Conservation (phyloP, 2,329 filamentous ascomycete genomes). For the Trichoderma guizhouense region DNA sequence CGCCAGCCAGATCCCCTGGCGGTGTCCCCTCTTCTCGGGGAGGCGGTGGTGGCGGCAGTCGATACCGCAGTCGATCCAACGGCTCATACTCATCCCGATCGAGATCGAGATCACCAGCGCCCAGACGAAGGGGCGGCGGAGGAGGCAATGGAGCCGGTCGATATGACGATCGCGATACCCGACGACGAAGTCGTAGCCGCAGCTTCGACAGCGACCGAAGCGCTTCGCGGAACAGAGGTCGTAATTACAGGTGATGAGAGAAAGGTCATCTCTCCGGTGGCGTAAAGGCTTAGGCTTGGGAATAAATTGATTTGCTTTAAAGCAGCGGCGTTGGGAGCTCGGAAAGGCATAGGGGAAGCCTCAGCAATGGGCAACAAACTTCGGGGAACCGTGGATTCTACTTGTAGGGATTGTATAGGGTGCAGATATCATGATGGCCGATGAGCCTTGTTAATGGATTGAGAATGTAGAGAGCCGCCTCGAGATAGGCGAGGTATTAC, state of each 20-base stretch:
- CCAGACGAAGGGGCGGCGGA: slow-evolving; percentile 29
- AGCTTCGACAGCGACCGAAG: slow-evolving; percentile 43
- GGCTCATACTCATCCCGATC: slow-evolving; percentile 48
- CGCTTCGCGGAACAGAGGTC: slow-evolving; percentile 39
- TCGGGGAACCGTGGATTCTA: not conserved
- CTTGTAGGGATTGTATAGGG: not conserved
- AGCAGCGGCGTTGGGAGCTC: slow-evolving; percentile 8
- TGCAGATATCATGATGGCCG: not conserved
- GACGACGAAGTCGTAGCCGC: slow-evolving; percentile 48
- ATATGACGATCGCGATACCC: slow-evolving; percentile 28
- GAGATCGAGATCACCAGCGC: slow-evolving; percentile 42
- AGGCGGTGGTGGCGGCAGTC: slow-evolving; percentile 25
- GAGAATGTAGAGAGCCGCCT: not conserved
- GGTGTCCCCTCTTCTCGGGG: slow-evolving; percentile 37
- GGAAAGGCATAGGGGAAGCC: not conserved
- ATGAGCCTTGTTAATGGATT: not conserved
- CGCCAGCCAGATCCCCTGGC: slow-evolving; percentile 43
- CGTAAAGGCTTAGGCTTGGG: not conserved
- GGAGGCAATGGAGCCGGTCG: slow-evolving; percentile 9
- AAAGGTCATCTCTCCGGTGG: not conserved
- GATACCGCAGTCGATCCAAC: slow-evolving; percentile 45
- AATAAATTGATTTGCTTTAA: not conserved
- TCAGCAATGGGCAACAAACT: not conserved
- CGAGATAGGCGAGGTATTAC: not conserved
- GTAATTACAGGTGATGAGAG: slow-evolving; percentile 31